phyloP scores from a whole-genome alignment of 768 basidiomycete genomes.

The Pholiota microspora region DNA sequence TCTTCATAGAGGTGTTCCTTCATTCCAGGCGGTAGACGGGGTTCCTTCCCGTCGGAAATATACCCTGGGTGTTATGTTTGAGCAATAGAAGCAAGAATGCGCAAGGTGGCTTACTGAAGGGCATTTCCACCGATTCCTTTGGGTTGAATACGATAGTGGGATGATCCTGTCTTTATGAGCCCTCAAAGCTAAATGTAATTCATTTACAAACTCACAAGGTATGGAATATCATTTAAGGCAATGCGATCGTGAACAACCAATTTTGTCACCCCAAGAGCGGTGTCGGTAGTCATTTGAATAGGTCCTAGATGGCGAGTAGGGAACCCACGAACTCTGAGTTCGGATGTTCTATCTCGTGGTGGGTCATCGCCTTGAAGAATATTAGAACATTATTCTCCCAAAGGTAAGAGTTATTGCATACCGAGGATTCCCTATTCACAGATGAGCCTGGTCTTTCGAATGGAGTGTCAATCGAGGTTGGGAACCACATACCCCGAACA shows the following conservation, averaged over 20 bases:
- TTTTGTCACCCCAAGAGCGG: slow-evolving; percentile 90
- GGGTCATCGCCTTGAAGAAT: slow-evolving; percentile 81
- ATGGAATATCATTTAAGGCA: slow-evolving; percentile 69
- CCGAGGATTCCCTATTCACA: slow-evolving; percentile 33
- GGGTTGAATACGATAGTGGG: slow-evolving; percentile 88
- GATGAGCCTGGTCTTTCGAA: neutral
- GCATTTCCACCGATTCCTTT: slow-evolving; percentile 96
- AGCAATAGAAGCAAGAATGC: neutral
- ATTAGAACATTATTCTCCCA: neutral
- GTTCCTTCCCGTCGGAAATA: slow-evolving; percentile 51
- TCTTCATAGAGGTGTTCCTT: slow-evolving; percentile 80
- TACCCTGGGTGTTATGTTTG: slow-evolving; percentile 34
- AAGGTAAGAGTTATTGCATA: slow-evolving; percentile 7
- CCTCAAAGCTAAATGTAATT: no score
- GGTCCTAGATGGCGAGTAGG: slow-evolving; percentile 81
- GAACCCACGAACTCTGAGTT: slow-evolving; percentile 85
- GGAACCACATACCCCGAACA: slow-evolving; percentile 72
- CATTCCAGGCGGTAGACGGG: slow-evolving; percentile 89
- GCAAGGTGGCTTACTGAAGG: slow-evolving; percentile 67
- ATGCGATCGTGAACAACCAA: slow-evolving; percentile 76
- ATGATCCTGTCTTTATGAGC: no score
- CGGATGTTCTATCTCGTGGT: slow-evolving; percentile 88
- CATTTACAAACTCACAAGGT: slow-evolving; percentile 62
- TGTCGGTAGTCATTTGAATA: slow-evolving; percentile 98
- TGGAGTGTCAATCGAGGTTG: no score